A percentile compares a stretch with the other conserved stretches of the same genome.
Evolutionary conservation across 352 stramenopile genomes (phyloP).

Genomic region (Pseudoperonospora humuli): DNA sequence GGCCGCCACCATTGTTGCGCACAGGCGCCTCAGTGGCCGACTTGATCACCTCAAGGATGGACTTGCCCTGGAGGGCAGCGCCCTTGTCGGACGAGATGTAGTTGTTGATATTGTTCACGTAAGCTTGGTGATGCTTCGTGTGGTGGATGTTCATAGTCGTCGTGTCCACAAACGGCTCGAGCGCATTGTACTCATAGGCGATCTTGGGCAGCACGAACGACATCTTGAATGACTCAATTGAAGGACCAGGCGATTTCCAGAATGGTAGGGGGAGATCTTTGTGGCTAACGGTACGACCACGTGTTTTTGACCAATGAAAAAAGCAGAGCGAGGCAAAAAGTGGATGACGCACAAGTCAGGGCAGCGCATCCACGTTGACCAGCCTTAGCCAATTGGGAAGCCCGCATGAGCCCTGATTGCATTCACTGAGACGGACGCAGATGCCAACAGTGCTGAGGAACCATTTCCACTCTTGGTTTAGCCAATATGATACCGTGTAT

Average conservation of each 20-base stretch:
- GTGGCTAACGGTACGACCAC: neutral
- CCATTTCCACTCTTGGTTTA: constrained; percentile 4
- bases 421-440: too few relatives aligned
- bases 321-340: too few relatives aligned
- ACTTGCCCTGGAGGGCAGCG: constrained; percentile 61
- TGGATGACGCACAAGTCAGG: too few relatives aligned
- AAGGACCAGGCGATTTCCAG: constrained; percentile 25
- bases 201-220: constrained; percentile 76
- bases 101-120: constrained; percentile 89
- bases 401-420: too few relatives aligned
- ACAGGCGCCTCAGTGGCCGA: constrained; percentile 60
- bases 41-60: constrained; percentile 74
- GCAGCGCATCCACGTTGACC: too few relatives aligned
- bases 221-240: constrained; percentile 30
- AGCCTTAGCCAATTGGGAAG: too few relatives aligned
- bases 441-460: too few relatives aligned
- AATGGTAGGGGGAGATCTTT: constrained; percentile 7
- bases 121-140: constrained; percentile 88
- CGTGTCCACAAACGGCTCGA: constrained; percentile 87
- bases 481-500: neutral
- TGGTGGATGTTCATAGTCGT: constrained; percentile 89
- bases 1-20: constrained; percentile 79
- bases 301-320: neutral
- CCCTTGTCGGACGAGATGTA: constrained; percentile 76
- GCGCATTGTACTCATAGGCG: constrained; percentile 79